Conservation (phyloP, 2,329 filamentous ascomycete species). For the Furcasterigmium furcatum region DNA sequence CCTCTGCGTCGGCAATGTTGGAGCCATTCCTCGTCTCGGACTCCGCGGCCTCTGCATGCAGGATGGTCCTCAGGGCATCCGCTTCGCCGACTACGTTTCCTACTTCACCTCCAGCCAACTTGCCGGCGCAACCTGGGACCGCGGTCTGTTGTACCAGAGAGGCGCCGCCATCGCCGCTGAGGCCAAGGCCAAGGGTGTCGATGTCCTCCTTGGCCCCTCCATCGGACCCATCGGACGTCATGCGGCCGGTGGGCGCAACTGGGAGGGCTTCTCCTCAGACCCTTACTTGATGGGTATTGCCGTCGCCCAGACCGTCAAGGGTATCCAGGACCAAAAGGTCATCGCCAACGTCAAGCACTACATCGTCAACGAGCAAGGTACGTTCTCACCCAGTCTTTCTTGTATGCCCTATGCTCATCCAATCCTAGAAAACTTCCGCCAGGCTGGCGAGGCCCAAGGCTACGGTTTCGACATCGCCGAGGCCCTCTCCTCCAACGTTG, state of each 20-base stretch:
- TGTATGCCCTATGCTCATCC: constrained; percentile 6
- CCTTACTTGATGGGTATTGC: constrained; percentile 71
- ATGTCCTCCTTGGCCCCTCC: constrained; percentile 60
- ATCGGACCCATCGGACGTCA: constrained; percentile 43
- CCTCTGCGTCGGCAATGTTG: constrained; percentile 74
- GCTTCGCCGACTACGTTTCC: constrained; percentile 74
- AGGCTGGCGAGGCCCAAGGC: constrained; percentile 49
- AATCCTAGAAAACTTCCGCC: constrained; percentile 66
- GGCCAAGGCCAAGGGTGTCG: constrained; percentile 71
- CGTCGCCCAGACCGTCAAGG: constrained; percentile 70
- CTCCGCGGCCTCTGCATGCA: constrained; percentile 79
- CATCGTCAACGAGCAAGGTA: constrained; percentile 67
- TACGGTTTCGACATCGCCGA: constrained; percentile 61
- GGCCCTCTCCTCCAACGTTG: constrained; percentile 57
- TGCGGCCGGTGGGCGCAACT: constrained; percentile 50
- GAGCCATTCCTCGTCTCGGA: constrained; percentile 66
- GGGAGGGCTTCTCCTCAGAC: constrained; percentile 69
- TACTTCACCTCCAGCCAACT: constrained; percentile 79
- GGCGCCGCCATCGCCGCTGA: constrained; percentile 53
- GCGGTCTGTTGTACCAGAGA: constrained; percentile 57
- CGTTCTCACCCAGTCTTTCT: too few species aligned
- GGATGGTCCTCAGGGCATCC: constrained; percentile 79
- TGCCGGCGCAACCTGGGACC: constrained; percentile 80
- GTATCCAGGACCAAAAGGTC: constrained; percentile 78
- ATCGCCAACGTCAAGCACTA: constrained; percentile 82